Base-by-base conservation (phyloP, 1,139 yeast species). In the Petasospora rhodanensis region DNA sequence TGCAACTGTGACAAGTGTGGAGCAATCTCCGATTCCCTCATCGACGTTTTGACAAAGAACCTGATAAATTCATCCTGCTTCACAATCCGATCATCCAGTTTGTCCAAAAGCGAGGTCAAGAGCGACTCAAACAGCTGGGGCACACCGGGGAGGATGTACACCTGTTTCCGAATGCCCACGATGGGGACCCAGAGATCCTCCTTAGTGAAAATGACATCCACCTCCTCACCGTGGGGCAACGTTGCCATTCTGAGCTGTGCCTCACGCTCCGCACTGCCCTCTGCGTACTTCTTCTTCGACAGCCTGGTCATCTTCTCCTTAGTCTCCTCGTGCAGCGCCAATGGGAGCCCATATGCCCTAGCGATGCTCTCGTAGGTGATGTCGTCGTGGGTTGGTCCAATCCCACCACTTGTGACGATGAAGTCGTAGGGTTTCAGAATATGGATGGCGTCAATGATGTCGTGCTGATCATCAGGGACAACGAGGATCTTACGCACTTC, bases 321-420 rank as follows among this genome's bases (percentile, higher is more conserved):
- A 4, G 85, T 77, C 23, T 69, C 76, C 19, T 61, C 53, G 54
- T 85, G 79, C 14, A 79, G 52, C 25, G 56, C 57, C 37, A 78
- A 61, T 0, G 70, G 70, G 9, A 81, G 56, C 2, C 59, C 59
- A 49, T 67, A 85, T 14, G 83, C 81, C 43, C 69, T 70, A 2
- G 87, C 83, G 12, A 85, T 55, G 6, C 81, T 70, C 32, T 76
- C 76, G 55, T 86, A 85, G 0, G 95, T 84, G 38, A 85, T 79
- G 54, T 85, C 96, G 53, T 85, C 95, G 49, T 85, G 95, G 0
- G 95, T 86, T 4, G 94, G 84, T 0, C 96, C 96, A 42, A 86
- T 82, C 0, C 85, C 68, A 13, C 96, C 95, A 13, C 86, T 74
- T 1, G 95, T 84, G 13, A 84, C 70, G 6, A 85, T 70, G 35